phyloP scores from a whole-genome alignment of 2,329 filamentous ascomycete species.

The Talaromyces funiculosus region DNA sequence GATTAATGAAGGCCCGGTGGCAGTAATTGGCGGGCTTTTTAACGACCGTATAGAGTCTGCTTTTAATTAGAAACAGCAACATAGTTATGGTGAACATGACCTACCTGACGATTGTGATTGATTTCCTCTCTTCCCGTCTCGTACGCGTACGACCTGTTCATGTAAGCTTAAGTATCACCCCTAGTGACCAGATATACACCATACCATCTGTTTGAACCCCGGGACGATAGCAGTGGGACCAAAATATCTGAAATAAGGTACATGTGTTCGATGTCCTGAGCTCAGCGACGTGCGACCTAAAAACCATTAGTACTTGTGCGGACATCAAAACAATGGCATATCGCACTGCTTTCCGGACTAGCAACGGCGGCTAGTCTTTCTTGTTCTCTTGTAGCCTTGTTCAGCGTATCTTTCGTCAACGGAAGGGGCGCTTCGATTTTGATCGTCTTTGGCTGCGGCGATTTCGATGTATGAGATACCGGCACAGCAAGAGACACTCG shows the following conservation, averaged over 20 bases:
- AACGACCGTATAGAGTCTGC: constrained; percentile 34
- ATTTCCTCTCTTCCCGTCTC: constrained; percentile 47
- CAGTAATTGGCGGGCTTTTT: constrained; percentile 28
- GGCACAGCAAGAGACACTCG: constrained; percentile 8
- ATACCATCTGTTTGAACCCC: constrained; percentile 86
- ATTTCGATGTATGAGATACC: constrained; percentile 17
- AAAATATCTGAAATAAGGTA: constrained; percentile 88
- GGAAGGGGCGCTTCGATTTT: constrained; percentile 10
- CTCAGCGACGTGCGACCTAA: constrained; percentile 36
- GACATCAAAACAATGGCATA: too few species aligned
- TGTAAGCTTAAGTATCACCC: constrained; percentile 17
- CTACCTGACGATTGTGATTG: constrained; percentile 35
- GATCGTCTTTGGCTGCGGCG: constrained; percentile 16
- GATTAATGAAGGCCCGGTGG: constrained; percentile 17
- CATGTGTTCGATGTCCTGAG: constrained; percentile 40
- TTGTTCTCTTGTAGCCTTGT: constrained; percentile 15
- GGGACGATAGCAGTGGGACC: constrained; percentile 87
- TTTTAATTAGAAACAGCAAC: background rate
- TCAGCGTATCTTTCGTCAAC: constrained; percentile 12
- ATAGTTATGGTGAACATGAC: constrained; percentile 6
- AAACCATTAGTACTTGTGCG: background rate
- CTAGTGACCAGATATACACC: background rate
- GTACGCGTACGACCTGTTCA: constrained; percentile 51
- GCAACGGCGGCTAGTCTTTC: constrained; percentile 20
- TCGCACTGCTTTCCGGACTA: constrained; percentile 36